Evolutionary conservation across 768 basidiomycete genomes (phyloP), one percentile per base, ranked within the genome.

Genomic region (Tylopilus plumbeoviolaceoides): DNA sequence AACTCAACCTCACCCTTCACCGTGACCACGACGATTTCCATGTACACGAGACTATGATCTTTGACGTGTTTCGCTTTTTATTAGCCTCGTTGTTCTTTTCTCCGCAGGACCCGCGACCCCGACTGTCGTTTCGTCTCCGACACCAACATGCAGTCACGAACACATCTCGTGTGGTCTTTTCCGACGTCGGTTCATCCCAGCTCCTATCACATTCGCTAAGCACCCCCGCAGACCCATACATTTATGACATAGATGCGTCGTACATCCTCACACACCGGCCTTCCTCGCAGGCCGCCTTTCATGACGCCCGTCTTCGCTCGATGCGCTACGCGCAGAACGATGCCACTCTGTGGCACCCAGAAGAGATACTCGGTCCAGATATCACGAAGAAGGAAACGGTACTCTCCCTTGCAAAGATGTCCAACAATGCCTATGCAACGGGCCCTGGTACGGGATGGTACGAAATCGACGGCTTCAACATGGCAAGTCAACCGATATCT

Each of bases 381-480:
- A 78, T 89, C 5, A 73, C 74, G 17, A 82, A 84, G 60, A 79
- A 88, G 31, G 78, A 84, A 60, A 87, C 91, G 1, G 68, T 98
- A 7, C 76, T 84, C 12, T 72, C 81, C 25, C 75, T 98, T 15
- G 93, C 90, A 18, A 92, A 89, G 80, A 98, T 98, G 89, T 82
- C 88, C 11, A 82, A 76, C 52, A 92, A 97, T 64, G 85, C 94
- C 3, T 98, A 98, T 64, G 70, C 71, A 4, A 67, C 75, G 15
- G 76, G 71, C 4, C 72, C 71, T 3, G 76, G 80, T 28, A 70
- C 66, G 25, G 75, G 72, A 10, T 98, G 94, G 94, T 95, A 91
- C 62, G 78, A 79, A 20, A 56, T 91, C 12, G 77, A 77, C 0
- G 73, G 77, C 3, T 95, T 85, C 82, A 84, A 86, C 61, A 70